Conservation (phyloP, 306 rosid species). For the Sechiopsis laciniata region DNA sequence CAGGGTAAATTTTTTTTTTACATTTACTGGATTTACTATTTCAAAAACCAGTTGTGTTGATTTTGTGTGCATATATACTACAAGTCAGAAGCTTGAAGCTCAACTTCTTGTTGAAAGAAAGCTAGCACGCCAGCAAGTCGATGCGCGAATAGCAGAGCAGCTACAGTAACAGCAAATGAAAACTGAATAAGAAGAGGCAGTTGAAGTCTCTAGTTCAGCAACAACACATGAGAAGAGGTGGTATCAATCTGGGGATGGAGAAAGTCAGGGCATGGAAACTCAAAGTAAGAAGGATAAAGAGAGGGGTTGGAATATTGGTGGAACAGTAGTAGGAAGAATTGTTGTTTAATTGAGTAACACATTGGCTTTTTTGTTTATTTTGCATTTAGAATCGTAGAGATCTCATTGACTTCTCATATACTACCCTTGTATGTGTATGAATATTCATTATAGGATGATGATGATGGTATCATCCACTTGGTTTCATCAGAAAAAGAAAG, state of each 20-base stretch:
- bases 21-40: not conserved
- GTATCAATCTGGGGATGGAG: constrained; percentile 80
- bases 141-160: constrained; percentile 92
- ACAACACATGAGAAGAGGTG: constrained; percentile 56
- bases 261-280: constrained; percentile 67
- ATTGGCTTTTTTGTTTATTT: not conserved
- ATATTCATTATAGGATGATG: constrained; percentile 11
- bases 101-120: constrained; percentile 89
- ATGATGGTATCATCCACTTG: constrained; percentile 11
- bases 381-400: constrained; percentile 17
- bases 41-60: constrained; percentile 18
- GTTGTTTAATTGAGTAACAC: constrained; percentile 16
- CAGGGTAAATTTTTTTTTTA: constrained; percentile 44
- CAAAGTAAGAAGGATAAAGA: constrained; percentile 82
- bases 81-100: constrained; percentile 84
- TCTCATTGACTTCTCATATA: not conserved
- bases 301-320: constrained; percentile 78
- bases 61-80: constrained; percentile 19
- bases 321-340: constrained; percentile 36
- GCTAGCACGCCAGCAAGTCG: constrained; percentile 91
- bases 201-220: constrained; percentile 66
- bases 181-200: constrained; percentile 48
- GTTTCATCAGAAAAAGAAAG: not conserved
- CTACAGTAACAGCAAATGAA: constrained; percentile 41
- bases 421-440: constrained; percentile 13